Conservation (phyloP, 2,329 filamentous ascomycete genomes). For the Dryadomyces quercivorus region DNA sequence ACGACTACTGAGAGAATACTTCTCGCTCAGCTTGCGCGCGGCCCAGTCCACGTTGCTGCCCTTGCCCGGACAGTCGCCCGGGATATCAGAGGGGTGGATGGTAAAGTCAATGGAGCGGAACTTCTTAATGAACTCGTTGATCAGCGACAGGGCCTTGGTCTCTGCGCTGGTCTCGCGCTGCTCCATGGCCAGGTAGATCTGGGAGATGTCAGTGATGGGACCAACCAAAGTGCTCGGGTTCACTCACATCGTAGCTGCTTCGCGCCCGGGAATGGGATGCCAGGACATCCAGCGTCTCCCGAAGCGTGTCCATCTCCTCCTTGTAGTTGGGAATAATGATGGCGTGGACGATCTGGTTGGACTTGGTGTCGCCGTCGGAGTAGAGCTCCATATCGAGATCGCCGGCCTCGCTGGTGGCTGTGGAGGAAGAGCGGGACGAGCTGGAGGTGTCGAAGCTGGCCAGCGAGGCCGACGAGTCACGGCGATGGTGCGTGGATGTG, state of each 20-base stretch:
- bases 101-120: slow-evolving; percentile 58
- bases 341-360: slow-evolving; percentile 45
- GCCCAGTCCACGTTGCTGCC: slow-evolving; percentile 65
- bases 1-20: slow-evolving; percentile 38
- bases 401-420: slow-evolving; percentile 37
- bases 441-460: slow-evolving; percentile 44
- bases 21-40: slow-evolving; percentile 51
- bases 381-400: slow-evolving; percentile 36
- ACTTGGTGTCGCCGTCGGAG: slow-evolving; percentile 27
- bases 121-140: slow-evolving; percentile 49
- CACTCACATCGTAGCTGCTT: slow-evolving; percentile 57
- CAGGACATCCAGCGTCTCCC: slow-evolving; percentile 56
- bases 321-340: slow-evolving; percentile 66
- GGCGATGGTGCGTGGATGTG: slow-evolving; percentile 27
- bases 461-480: slow-evolving; percentile 40
- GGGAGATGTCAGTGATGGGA: neutral
- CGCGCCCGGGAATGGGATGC: slow-evolving; percentile 53
- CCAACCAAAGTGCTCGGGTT: too few species aligned
- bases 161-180: slow-evolving; percentile 49
- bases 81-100: slow-evolving; percentile 52
- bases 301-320: slow-evolving; percentile 55
- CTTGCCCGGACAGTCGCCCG: slow-evolving; percentile 59
- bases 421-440: slow-evolving; percentile 32
- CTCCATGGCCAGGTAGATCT: slow-evolving; percentile 67
- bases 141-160: slow-evolving; percentile 48